phyloP scores from a whole-genome alignment of 352 stramenopile genomes.

The Phytophthora rubi region DNA sequence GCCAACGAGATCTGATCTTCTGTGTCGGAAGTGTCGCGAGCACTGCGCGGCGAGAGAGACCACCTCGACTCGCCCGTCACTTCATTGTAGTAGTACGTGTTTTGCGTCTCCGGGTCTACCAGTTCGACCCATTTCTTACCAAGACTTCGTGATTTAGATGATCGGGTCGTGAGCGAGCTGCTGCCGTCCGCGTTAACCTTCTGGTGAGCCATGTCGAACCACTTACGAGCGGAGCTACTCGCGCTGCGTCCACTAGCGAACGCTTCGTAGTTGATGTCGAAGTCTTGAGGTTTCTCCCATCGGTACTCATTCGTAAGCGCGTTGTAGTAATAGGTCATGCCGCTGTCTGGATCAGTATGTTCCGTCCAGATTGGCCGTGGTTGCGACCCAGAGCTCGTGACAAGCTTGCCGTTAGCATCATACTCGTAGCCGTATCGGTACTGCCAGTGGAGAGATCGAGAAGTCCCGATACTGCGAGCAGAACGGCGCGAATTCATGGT shows the following conservation, averaged over 20 bases:
- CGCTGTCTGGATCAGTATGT: constrained; percentile 53
- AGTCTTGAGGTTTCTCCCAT: constrained; percentile 76
- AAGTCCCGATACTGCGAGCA: constrained; percentile 28
- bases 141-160: constrained; percentile 47
- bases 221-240: constrained; percentile 61
- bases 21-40: constrained; percentile 50
- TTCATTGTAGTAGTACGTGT: constrained; percentile 94
- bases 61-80: constrained; percentile 87
- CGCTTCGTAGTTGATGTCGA: constrained; percentile 59
- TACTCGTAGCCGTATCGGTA: constrained; percentile 82
- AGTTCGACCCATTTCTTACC: constrained; percentile 87
- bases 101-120: constrained; percentile 73
- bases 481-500: constrained; percentile 33
- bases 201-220: constrained; percentile 55
- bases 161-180: constrained; percentile 40
- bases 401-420: constrained; percentile 43
- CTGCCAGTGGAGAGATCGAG: constrained; percentile 71
- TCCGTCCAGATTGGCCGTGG: constrained; percentile 71
- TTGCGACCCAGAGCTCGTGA: constrained; percentile 33
- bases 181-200: constrained; percentile 28
- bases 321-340: constrained; percentile 73
- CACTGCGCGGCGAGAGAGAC: constrained; percentile 81
- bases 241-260: constrained; percentile 44
- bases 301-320: constrained; percentile 77
- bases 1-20: constrained; percentile 70